A percentile compares a stretch with the other conserved stretches of the same genome.
phyloP scores from a whole-genome alignment of 1,284 basidiomycete genomes.

The Ceratobasidium sp. region DNA sequence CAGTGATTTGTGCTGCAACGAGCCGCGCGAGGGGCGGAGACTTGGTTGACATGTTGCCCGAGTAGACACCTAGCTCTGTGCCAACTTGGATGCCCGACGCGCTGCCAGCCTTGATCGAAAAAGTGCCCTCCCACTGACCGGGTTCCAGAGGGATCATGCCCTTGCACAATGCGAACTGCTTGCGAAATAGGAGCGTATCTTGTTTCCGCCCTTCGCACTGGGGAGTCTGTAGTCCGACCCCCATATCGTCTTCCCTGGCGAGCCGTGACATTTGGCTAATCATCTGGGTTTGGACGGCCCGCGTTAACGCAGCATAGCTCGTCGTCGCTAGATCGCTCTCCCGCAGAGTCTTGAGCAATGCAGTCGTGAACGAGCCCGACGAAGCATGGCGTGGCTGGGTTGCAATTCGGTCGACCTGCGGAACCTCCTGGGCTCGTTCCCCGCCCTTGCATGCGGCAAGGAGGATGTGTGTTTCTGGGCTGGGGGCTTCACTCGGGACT shows the following conservation, averaged over 20 bases:
- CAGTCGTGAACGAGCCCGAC: slow-evolving; percentile 14
- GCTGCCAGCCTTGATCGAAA: slow-evolving; percentile 11
- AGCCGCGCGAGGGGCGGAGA: slow-evolving; percentile 3
- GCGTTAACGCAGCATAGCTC: slow-evolving; percentile 15
- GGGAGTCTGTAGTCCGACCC: slow-evolving; percentile 1
- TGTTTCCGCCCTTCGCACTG: slow-evolving; percentile 39
- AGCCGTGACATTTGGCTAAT: no score
- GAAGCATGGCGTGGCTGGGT: no score
- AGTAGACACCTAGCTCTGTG: slow-evolving; percentile 19
- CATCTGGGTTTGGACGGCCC: not conserved
- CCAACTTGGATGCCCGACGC: slow-evolving; percentile 21
- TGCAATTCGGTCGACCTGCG: not conserved
- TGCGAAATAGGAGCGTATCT: slow-evolving; percentile 26
- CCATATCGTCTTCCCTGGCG: no score
- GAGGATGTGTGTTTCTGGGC: slow-evolving; percentile 18
- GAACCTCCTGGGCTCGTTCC: not conserved
- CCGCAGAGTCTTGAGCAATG: not conserved
- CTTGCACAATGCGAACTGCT: slow-evolving; percentile 18
- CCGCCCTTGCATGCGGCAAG: slow-evolving; percentile 24
- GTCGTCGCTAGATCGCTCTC: slow-evolving; percentile 9
- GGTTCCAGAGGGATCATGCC: slow-evolving; percentile 14
- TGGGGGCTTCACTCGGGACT: not conserved
- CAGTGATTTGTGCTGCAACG: not conserved
- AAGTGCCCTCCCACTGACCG: not conserved
- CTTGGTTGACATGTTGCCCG: not conserved